Conservation (phyloP, 2,329 filamentous ascomycete genomes). For the Trichoderma simmonsii region DNA sequence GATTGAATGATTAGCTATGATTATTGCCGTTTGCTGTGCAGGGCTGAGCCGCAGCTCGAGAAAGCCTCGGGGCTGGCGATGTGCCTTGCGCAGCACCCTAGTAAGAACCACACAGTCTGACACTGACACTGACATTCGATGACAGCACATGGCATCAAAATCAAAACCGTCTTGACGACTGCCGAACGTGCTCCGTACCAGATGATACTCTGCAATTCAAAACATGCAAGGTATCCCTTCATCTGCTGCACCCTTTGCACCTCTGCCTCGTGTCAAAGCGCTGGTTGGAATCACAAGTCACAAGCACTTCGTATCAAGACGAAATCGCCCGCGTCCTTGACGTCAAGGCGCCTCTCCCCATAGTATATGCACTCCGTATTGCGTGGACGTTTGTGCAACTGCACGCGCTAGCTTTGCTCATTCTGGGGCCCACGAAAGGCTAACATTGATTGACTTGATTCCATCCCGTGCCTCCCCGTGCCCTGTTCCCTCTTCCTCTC, state of each 20-base stretch:
- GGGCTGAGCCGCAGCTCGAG: slow-evolving; percentile 10
- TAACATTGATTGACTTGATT: background rate
- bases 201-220: background rate
- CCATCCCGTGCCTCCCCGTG: background rate
- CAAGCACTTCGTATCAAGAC: background rate
- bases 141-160: background rate
- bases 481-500: background rate
- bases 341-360: slow-evolving; percentile 1
- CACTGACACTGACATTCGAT: background rate
- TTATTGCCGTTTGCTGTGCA: background rate
- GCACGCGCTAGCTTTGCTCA: background rate
- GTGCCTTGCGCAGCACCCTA: slow-evolving; percentile 5
- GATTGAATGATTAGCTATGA: background rate
- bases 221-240: background rate
- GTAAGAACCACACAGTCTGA: slow-evolving; percentile 2
- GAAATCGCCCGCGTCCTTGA: background rate
- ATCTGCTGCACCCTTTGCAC: background rate
- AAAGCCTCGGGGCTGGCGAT: slow-evolving; percentile 10
- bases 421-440: background rate
- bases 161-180: background rate
- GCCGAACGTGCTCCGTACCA: background rate
- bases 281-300: background rate
- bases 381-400: background rate
- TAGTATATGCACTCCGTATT: slow-evolving; percentile 3
- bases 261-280: background rate